Base-by-base conservation (phyloP, 805 yeast genomes). In the Ogataea wickerhamii region DNA sequence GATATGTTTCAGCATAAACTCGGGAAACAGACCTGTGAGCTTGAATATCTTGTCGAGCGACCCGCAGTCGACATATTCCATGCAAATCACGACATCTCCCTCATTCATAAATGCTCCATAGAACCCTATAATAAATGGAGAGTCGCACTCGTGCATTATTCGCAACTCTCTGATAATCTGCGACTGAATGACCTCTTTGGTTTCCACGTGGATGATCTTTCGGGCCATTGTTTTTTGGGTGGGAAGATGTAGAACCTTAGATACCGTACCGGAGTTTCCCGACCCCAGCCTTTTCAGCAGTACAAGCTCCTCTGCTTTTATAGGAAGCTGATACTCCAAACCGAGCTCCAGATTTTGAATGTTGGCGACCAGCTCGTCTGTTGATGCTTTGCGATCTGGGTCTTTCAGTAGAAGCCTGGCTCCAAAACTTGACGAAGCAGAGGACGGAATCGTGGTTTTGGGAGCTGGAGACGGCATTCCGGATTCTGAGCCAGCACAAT, bases 11-110 rank as follows among this genome's bases (percentile, higher is more conserved):
- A 91, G 67, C 37, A 87, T 80, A 36, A 68, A 64, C 45, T 82
- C 83, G 3, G 85, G 82, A 25, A 85, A 68, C 10, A 80, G 78
- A 4, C 88, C 87, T 30, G 71, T 63, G 4, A 70, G 59, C 38
- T 73, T 71, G 44, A 81, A 65, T 18, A 91, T 81, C 44, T 85
- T 79, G 57, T 93, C 98, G 25, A 91, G 68, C 0, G 97, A 87
- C 0, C 96, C 91, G 61, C 96, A 86, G 61, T 91, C 95, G 77
- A 91, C 86, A 62, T 86, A 89, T 62, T 91, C 98, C 95, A 89
- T 88, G 58, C 95, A 83, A 44, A 93, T 84, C 11, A 87, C 82
- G 13, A 93, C 89, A 44, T 87, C 85, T 20, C 73, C 74, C 43
- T 79, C 79, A 38, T 75, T 75, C 36, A 87, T 73, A 54, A 82